These are phyloP conservation scores for Knoxia roxburghii DNA, from an alignment of 257 asterid genomes.

Conservation along the genomic window DNA sequence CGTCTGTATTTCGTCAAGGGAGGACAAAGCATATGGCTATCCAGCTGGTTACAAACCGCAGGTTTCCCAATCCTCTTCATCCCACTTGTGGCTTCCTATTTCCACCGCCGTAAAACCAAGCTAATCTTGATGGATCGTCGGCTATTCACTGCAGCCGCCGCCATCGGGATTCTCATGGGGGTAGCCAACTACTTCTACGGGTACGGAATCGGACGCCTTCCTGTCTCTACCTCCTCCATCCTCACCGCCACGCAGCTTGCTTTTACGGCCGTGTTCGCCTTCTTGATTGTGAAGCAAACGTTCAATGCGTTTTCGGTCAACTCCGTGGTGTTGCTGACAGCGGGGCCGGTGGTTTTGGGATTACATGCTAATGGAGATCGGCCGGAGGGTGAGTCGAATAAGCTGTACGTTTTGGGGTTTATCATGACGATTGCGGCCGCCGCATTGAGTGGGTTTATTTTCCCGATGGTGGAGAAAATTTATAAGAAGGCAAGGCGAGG, in stretches of 20 bases:
- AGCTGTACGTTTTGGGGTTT: conserved; percentile 19
- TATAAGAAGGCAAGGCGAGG: conserved; percentile 19
- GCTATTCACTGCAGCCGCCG: not conserved
- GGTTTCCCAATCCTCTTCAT: conserved; percentile 21
- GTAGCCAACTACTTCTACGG: conserved; percentile 18
- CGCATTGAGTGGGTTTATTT: conserved; percentile 17
- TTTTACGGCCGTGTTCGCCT: conserved; percentile 26
- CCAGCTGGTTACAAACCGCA: conserved; percentile 21
- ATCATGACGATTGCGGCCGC: conserved; percentile 19
- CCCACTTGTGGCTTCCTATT: conserved; percentile 15
- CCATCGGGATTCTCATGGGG: conserved; percentile 19
- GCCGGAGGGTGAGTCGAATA: conserved; percentile 21
- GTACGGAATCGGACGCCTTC: conserved; percentile 20
- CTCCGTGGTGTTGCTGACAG: conserved; percentile 21
- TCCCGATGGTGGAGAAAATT: conserved; percentile 22
- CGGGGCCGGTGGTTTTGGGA: conserved; percentile 14
- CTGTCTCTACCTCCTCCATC: conserved; percentile 20
- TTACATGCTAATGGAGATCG: conserved; percentile 7
- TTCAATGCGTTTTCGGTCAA: conserved; percentile 20
- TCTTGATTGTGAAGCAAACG: conserved; percentile 23
- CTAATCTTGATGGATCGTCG: conserved; percentile 19
- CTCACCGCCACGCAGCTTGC: conserved; percentile 19
- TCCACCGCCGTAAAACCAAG: conserved; percentile 14
- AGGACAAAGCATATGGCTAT: conserved; percentile 23
- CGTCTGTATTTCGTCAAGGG: conserved; percentile 27